These are phyloP conservation scores for Lentinula edodes DNA, from an alignment of 768 basidiomycete species.

Conservation along the genomic window DNA sequence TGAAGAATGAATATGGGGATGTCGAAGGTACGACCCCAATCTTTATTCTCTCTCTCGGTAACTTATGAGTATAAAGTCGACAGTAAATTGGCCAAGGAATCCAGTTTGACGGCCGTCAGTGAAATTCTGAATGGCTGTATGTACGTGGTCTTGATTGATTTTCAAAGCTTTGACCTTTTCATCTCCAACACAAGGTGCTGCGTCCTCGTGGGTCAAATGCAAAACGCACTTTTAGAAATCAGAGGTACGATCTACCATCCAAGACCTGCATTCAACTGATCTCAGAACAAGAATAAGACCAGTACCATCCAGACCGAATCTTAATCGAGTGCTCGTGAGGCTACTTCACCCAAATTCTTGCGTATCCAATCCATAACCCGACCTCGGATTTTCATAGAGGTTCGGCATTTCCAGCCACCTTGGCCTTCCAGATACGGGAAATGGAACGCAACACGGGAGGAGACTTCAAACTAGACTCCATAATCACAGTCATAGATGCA, in stretches of 20 bases:
- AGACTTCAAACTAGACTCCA: conserved; percentile 81
- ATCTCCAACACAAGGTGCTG: conserved; percentile 59
- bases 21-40: conserved; percentile 55
- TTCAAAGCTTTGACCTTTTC: neutral
- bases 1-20: conserved; percentile 98
- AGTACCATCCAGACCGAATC: conserved; percentile 82
- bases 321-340: conserved; percentile 92
- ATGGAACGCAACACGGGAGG: conserved; percentile 59
- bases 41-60: neutral
- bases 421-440: conserved; percentile 92
- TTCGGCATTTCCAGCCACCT: conserved; percentile 91
- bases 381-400: conserved; percentile 43
- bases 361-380: neutral
- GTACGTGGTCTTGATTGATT: conserved; percentile 36
- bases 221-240: conserved; percentile 85
- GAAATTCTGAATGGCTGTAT: conserved; percentile 97
- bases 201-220: conserved; percentile 92
- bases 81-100: conserved; percentile 83
- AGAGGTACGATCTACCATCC: conserved; percentile 39
- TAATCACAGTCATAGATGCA: conserved; percentile 86
- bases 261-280: neutral
- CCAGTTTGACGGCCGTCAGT: conserved; percentile 78
- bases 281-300: conserved; percentile 44
- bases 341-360: neutral
- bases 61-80: conserved; percentile 51